These are phyloP conservation scores for Seminavis robusta DNA, from an alignment of 108 stramenopile genomes.

Conservation along the genomic window DNA sequence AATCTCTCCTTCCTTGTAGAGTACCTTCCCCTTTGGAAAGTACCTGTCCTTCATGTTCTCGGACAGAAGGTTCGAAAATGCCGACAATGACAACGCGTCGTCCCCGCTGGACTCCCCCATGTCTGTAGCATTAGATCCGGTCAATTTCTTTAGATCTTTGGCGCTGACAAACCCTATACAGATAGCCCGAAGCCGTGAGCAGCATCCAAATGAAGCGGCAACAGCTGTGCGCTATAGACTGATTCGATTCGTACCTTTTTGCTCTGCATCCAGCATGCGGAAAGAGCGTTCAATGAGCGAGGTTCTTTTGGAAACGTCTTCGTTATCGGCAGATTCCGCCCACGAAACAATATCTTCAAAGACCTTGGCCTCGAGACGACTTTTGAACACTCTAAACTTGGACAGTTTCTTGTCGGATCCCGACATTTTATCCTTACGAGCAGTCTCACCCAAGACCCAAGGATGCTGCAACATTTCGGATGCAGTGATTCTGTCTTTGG, in stretches of 20 bases:
- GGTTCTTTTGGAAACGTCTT: slow-evolving; percentile 25
- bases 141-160: slow-evolving; percentile 47
- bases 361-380: slow-evolving; percentile 67
- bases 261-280: slow-evolving; percentile 69
- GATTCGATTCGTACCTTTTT: too few relatives aligned
- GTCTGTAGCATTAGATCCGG: slow-evolving; percentile 23
- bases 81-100: slow-evolving; percentile 48
- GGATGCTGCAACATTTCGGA: slow-evolving; percentile 61
- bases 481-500: slow-evolving; percentile 55
- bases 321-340: slow-evolving; percentile 21
- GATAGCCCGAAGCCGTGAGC: slow-evolving; percentile 57
- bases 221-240: too few relatives aligned
- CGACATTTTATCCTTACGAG: slow-evolving; percentile 67
- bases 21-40: slow-evolving; percentile 73
- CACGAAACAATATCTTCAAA: slow-evolving; percentile 66
- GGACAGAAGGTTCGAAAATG: slow-evolving; percentile 63
- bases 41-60: slow-evolving; percentile 60
- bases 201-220: too few relatives aligned
- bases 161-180: slow-evolving; percentile 54
- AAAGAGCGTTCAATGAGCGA: slow-evolving; percentile 74
- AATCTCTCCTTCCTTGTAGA: slow-evolving; percentile 74
- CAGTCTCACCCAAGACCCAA: slow-evolving; percentile 73
- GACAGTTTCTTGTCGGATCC: slow-evolving; percentile 73
- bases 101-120: slow-evolving; percentile 16
- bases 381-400: slow-evolving; percentile 52